phyloP scores from a whole-genome alignment of 2,329 filamentous ascomycete genomes.

The Hypocrella siamensis region DNA sequence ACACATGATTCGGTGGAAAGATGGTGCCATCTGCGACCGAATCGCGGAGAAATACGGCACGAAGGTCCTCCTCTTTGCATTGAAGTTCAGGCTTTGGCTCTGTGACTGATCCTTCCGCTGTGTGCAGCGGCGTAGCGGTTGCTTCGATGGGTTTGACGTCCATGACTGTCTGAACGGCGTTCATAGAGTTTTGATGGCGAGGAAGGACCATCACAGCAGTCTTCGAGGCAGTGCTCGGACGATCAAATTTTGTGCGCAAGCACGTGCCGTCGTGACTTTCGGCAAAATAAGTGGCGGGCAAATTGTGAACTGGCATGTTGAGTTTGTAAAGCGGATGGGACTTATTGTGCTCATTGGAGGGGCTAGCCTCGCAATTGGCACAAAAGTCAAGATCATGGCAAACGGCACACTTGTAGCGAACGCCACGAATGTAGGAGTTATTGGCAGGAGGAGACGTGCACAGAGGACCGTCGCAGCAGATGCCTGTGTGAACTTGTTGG shows the following conservation, averaged over 20 bases:
- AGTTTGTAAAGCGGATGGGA: conserved; percentile 98
- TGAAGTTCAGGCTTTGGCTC: conserved; percentile 7
- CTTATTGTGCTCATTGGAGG: conserved; percentile 72
- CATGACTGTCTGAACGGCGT: conserved; percentile 53
- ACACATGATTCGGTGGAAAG: conserved; percentile 53
- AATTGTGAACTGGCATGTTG: conserved; percentile 78
- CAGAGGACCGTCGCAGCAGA: conserved; percentile 88
- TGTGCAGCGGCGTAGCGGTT: background rate
- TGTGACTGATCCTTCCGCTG: conserved; percentile 4
- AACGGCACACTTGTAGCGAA: conserved; percentile 93
- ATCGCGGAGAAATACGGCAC: conserved; percentile 59
- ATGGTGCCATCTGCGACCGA: conserved; percentile 63
- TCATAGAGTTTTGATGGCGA: conserved; percentile 29
- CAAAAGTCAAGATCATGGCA: conserved; percentile 95
- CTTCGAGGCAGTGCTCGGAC: conserved; percentile 24
- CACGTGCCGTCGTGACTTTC: conserved; percentile 54
- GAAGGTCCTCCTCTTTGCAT: conserved; percentile 16
- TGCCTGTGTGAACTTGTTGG: conserved; percentile 53
- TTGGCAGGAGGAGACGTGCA: conserved; percentile 45
- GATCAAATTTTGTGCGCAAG: conserved; percentile 60
- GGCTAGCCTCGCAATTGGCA: conserved; percentile 79
- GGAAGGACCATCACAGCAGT: conserved; percentile 28
- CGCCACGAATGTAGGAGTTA: conserved; percentile 63
- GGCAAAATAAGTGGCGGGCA: conserved; percentile 71
- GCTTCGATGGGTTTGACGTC: conserved; percentile 50